A percentile compares a stretch with the other conserved stretches of the same genome.
Evolutionary conservation across 2,329 filamentous ascomycete species (phyloP).

Genomic region (Alternaria sp.): DNA sequence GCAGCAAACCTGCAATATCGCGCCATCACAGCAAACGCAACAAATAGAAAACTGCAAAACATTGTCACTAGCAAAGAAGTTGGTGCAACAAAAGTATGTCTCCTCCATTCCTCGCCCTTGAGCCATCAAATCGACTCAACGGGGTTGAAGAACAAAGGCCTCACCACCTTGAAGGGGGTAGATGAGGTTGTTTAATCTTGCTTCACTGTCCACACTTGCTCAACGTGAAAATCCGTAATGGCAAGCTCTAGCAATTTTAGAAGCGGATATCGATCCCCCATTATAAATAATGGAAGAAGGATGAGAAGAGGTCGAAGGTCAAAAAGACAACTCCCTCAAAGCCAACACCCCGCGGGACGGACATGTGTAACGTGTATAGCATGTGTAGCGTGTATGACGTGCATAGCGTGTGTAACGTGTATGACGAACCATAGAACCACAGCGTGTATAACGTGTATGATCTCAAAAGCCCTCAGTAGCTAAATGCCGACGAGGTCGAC

Average conservation of each 20-base stretch:
- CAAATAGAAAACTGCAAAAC: background rate
- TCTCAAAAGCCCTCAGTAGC: slow-evolving; percentile 14
- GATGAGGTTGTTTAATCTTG: slow-evolving; percentile 40
- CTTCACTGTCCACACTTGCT: slow-evolving; percentile 54
- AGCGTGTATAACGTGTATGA: background rate
- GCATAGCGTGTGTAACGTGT: background rate
- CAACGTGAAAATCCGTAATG: slow-evolving; percentile 46
- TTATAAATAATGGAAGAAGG: background rate
- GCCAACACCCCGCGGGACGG: background rate
- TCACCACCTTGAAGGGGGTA: slow-evolving; percentile 36
- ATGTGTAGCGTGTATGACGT: background rate
- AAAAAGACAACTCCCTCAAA: background rate
- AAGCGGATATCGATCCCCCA: slow-evolving; percentile 34
- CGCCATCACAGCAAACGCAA: background rate
- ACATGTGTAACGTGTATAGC: slow-evolving; percentile 8
- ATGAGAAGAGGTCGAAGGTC: slow-evolving; percentile 3
- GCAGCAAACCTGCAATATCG: background rate
- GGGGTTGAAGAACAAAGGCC: slow-evolving; percentile 34
- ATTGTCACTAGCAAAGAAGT: background rate
- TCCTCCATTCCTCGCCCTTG: slow-evolving; percentile 31
- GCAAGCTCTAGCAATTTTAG: slow-evolving; percentile 52
- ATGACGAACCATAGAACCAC: background rate
- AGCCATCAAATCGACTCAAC: slow-evolving; percentile 32
- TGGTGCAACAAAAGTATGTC: slow-evolving; percentile 27
- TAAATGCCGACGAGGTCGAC: slow-evolving; percentile 5